phyloP scores from a whole-genome alignment of 2,329 filamentous ascomycete genomes.

The Xylariaceae sp. region DNA sequence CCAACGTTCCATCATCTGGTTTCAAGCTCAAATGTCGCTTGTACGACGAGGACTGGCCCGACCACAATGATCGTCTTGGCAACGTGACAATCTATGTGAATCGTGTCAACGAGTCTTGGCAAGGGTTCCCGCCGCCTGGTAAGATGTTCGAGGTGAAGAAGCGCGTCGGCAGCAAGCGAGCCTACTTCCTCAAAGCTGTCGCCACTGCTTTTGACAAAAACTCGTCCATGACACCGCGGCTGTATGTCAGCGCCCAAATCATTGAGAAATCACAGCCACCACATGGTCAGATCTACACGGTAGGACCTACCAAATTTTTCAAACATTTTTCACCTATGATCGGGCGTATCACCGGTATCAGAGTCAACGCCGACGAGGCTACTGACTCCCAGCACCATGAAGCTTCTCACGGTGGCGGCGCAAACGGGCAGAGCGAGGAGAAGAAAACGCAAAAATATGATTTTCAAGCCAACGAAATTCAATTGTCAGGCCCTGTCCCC shows the following conservation, averaged over 20 bases:
- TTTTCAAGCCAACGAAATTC: constrained; percentile 93
- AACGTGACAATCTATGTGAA: constrained; percentile 71
- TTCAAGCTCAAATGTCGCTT: constrained; percentile 82
- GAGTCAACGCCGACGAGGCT: constrained; percentile 58
- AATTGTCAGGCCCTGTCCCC: constrained; percentile 79
- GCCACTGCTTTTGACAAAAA: constrained; percentile 58
- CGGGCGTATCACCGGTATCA: constrained; percentile 71
- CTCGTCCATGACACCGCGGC: constrained; percentile 63
- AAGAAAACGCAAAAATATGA: constrained; percentile 69
- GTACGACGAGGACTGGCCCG: constrained; percentile 84
- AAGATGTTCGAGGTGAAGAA: constrained; percentile 72
- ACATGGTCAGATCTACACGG: constrained; percentile 69
- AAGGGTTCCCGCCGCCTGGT: constrained; percentile 57
- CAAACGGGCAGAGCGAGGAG: constrained; percentile 32
- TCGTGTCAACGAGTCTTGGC: constrained; percentile 61
- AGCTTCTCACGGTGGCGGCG: constrained; percentile 9
- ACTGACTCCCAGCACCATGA: constrained; percentile 38
- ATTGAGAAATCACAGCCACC: constrained; percentile 69
- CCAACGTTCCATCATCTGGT: constrained; percentile 75
- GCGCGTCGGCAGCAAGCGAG: constrained; percentile 80
- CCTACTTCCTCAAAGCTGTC: constrained; percentile 70
- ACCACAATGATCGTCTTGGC: constrained; percentile 83
- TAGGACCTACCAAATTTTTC: constrained; percentile 71
- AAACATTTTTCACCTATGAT: constrained; percentile 89
- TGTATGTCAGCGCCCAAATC: constrained; percentile 73